Evolutionary conservation across 495 filamentous ascomycete species (phyloP).

Genomic region (Penicillium daleae): DNA sequence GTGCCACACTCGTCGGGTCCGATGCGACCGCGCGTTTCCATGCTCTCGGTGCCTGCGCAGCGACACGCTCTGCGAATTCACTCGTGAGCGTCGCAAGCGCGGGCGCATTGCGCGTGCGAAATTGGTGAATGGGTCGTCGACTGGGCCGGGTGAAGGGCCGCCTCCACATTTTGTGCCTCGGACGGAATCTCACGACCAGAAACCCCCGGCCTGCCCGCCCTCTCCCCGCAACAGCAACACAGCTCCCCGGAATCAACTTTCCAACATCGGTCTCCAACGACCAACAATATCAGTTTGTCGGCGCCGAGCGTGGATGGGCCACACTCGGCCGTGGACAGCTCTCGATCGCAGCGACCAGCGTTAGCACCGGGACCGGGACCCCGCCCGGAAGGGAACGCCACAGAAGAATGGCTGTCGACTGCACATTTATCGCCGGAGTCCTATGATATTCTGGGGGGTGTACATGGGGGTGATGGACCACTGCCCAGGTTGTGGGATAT

Average conservation of each 20-base stretch:
- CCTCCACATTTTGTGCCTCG: conserved; percentile 9
- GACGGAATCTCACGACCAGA: conserved; percentile 21
- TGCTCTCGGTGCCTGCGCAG: conserved; percentile 51
- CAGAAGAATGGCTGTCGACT: conserved; percentile 46
- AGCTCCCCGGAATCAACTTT: conserved; percentile 36
- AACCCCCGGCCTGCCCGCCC: conserved; percentile 17
- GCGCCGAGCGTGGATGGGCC: conserved; percentile 41
- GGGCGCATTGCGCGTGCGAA: conserved; percentile 48
- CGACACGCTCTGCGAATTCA: conserved; percentile 49
- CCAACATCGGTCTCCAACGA: conserved; percentile 36
- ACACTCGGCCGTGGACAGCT: conserved; percentile 28
- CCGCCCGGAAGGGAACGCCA: conserved; percentile 28
- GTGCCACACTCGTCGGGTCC: conserved; percentile 51
- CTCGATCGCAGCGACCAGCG: conserved; percentile 21
- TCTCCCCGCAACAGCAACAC: conserved; percentile 30
- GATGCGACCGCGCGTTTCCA: conserved; percentile 53
- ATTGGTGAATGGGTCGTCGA: conserved; percentile 18
- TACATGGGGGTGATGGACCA: conserved; percentile 33
- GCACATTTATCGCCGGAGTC: conserved; percentile 46
- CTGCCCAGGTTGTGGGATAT: conserved; percentile 43
- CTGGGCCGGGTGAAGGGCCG: background rate
- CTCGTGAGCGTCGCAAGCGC: conserved; percentile 50
- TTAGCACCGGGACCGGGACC: background rate
- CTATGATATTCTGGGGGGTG: conserved; percentile 37
- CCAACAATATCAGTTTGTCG: conserved; percentile 41